Base-by-base conservation (phyloP, 2,329 filamentous ascomycete genomes). In the Aureobasidium sp. region DNA sequence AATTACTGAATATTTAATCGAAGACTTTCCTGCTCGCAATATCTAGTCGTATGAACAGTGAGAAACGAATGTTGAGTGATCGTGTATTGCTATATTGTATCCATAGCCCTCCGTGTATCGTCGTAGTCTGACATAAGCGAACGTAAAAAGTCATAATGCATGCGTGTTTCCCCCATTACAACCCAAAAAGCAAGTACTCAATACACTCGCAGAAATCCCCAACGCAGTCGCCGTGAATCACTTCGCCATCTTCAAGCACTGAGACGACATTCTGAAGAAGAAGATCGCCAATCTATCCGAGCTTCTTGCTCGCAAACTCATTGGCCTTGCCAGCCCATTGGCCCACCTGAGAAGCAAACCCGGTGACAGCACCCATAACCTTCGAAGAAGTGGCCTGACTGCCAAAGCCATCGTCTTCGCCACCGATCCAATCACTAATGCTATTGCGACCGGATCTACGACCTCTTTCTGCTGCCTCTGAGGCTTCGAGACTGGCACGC, bases 301-400 rank as follows among this genome's bases (percentile, higher is more conserved):
- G 36, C 39, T 57, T 57, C 53, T 57, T 57, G 27, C 53, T 57
- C 6, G 53, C 53, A 44, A 44, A 44, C 27, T 57, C 53, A 12
- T 57, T 57, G 39, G 53, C 53, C 47, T 51, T 51, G 29, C 9
- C 20, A 29, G 47, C 47, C 47, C 29, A 36, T 6, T 57, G 39
- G 29, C 53, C 77, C 24, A 75, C 76, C 53, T 64, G 71, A 43
- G 68, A 69, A 62, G 76, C 70, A 76, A 77, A 80, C 8, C 72
- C 71, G 67, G 75, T 79, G 1, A 78, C 34, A 37, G 34, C 13
- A 75, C 67, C 20, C 76, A 67, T 67, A 73, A 15, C 65, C 24
- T 66, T 75, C 39, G 71, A 72, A 53, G 47, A 70, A 61, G 72
- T 65, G 72, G 75, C 76, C 37, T 70, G 76, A 2, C 73, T 71